Evolutionary conservation across 140 eudicot genomes (phyloP).

Genomic region (Anethum foeniculum): DNA sequence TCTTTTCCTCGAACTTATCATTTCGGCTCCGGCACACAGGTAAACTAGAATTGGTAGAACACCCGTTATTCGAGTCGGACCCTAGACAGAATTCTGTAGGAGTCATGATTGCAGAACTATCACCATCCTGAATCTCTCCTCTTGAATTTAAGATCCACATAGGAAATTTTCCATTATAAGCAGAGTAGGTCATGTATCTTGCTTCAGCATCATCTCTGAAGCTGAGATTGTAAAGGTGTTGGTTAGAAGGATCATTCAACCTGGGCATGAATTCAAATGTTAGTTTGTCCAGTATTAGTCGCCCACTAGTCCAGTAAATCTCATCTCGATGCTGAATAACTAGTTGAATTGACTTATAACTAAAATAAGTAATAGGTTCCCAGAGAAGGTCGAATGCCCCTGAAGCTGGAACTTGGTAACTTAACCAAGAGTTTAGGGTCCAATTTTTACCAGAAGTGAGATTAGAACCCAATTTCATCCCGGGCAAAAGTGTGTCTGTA

Average conservation of each 20-base stretch:
- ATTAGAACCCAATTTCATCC: constrained; percentile 52
- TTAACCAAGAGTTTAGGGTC: constrained; percentile 36
- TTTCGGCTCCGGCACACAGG: constrained; percentile 29
- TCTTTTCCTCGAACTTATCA: constrained; percentile 19
- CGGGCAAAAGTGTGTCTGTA: constrained; percentile 38
- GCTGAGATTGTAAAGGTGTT: constrained; percentile 11
- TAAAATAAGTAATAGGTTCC: constrained; percentile 19
- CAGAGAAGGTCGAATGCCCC: constrained; percentile 41
- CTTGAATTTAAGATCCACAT: constrained; percentile 33
- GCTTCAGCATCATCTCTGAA: constrained; percentile 16
- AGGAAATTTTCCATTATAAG: constrained; percentile 13
- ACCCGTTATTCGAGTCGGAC: constrained; percentile 19
- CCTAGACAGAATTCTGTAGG: constrained; percentile 31
- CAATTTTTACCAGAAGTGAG: constrained; percentile 25
- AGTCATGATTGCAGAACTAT: neutral
- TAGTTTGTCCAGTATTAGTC: neutral
- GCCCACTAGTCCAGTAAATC: constrained; percentile 41
- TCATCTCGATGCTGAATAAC: constrained; percentile 26
- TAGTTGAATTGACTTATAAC: constrained; percentile 15
- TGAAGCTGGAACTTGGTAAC: constrained; percentile 8
- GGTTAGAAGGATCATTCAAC: constrained; percentile 9
- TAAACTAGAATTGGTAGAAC: constrained; percentile 10
- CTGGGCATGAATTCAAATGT: constrained; percentile 8
- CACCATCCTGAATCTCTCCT: constrained; percentile 25
- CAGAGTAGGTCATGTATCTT: constrained; percentile 19